These are phyloP conservation scores for Amphichorda felina DNA, from an alignment of 2,329 filamentous ascomycete genomes.

Conservation along the genomic window DNA sequence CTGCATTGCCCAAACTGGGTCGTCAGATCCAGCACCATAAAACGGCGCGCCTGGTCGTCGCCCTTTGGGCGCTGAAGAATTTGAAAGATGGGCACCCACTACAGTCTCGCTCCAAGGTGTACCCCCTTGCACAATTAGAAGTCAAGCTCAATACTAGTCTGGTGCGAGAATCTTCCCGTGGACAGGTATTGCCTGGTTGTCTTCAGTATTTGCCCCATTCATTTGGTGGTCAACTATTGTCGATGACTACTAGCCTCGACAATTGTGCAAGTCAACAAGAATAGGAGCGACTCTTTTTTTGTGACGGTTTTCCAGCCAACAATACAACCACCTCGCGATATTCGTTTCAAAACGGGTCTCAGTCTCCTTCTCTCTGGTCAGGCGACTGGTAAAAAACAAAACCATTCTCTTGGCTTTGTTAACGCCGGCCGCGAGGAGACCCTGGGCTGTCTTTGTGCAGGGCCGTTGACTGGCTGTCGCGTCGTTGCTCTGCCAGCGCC, in stretches of 20 bases:
- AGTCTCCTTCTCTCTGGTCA: background rate
- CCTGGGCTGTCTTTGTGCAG: background rate
- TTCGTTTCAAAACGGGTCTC: background rate
- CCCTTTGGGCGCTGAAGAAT: conserved; percentile 3
- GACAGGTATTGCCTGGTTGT: background rate
- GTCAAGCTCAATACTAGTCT: background rate
- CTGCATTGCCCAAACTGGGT: background rate
- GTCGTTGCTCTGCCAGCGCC: conserved; percentile 1
- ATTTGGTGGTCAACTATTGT: conserved; percentile 12
- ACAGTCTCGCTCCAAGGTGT: conserved; percentile 5
- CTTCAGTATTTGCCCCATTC: conserved; percentile 9
- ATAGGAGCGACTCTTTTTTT: conserved; percentile 7
- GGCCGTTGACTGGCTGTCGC: conserved; percentile 5
- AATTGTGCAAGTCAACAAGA: conserved; percentile 9
- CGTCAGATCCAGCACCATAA: conserved; percentile 1
- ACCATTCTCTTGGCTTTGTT: background rate
- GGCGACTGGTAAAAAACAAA: background rate
- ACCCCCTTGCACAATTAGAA: conserved; percentile 3
- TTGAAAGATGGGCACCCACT: conserved; percentile 4
- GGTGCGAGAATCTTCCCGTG: background rate
- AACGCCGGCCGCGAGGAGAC: conserved; percentile 3
- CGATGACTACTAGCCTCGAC: conserved; percentile 1
- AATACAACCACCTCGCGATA: background rate
- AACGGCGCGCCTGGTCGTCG: conserved; percentile 1
- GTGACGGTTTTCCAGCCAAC: too few species aligned